Conservation (phyloP, 83 land plant species). For the Isoetes engelmannii region DNA sequence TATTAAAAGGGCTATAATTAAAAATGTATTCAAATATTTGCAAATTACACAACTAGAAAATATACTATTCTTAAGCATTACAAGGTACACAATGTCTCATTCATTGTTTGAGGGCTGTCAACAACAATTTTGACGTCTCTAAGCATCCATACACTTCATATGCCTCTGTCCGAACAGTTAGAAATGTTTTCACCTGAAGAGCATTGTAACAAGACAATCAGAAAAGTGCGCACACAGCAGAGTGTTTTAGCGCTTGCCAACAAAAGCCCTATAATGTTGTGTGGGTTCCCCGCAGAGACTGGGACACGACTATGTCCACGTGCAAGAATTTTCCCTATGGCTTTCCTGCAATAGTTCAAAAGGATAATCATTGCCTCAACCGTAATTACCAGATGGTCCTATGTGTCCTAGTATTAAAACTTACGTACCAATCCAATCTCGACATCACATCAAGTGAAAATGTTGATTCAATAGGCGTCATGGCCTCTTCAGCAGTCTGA, state of each 20-base stretch:
- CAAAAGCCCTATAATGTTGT: constrained; percentile 78
- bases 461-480: constrained; percentile 98
- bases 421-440: constrained; percentile 69
- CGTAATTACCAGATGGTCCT: no score
- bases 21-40: no score
- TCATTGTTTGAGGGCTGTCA: no score
- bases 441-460: constrained; percentile 93
- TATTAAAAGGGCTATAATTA: no score
- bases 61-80: no score
- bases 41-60: no score
- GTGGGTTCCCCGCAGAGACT: constrained; percentile 78
- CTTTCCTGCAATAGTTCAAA: constrained; percentile 55
- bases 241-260: constrained; percentile 41
- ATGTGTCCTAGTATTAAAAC: neutral
- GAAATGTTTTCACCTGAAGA: constrained; percentile 83
- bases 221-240: neutral
- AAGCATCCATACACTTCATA: no score
- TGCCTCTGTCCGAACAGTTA: constrained; percentile 87
- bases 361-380: no score
- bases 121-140: no score
- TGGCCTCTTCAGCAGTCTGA: constrained; percentile 92
- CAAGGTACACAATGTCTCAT: no score
- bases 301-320: constrained; percentile 97
- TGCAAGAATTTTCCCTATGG: constrained; percentile 84
- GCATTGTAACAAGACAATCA: constrained; percentile 6